These are phyloP conservation scores for Syzygium aqueum DNA, from an alignment of 345 rosid genomes.

Conservation along the genomic window DNA sequence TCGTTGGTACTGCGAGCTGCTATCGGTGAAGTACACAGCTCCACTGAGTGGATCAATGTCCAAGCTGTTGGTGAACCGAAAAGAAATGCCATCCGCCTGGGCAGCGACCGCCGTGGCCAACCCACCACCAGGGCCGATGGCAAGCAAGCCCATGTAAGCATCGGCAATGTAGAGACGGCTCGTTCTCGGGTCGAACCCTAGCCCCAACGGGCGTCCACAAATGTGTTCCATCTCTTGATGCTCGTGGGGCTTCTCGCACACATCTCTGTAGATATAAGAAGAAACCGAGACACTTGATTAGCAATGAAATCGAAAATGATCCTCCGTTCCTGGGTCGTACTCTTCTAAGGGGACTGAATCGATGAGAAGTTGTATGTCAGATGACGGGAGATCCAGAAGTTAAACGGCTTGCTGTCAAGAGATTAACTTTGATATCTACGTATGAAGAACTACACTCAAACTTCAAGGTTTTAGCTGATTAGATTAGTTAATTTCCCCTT, in stretches of 20 bases:
- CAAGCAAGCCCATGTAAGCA: constrained; percentile 29
- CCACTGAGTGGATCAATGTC: constrained; percentile 21
- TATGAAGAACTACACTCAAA: too few relatives aligned
- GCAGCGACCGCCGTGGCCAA: constrained; percentile 3
- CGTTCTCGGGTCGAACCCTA: constrained; percentile 10
- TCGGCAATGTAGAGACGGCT: constrained; percentile 44
- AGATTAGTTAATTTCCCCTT: too few relatives aligned
- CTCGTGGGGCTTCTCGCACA: constrained; percentile 14
- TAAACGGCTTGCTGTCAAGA: too few relatives aligned
- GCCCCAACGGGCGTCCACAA: constrained; percentile 38
- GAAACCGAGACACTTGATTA: neutral
- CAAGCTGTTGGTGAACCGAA: constrained; percentile 21
- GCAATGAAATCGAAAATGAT: neutral
- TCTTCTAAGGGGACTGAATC: too few relatives aligned
- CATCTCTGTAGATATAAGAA: neutral
- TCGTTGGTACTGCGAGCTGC: constrained; percentile 20
- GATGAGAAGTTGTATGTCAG: too few relatives aligned
- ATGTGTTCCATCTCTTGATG: constrained; percentile 13
- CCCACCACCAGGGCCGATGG: constrained; percentile 29
- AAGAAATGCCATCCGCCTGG: constrained; percentile 11
- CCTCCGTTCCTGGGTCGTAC: neutral
- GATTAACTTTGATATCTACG: too few relatives aligned
- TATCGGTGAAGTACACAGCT: constrained; percentile 29
- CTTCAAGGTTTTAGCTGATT: too few relatives aligned
- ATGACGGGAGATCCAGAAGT: too few relatives aligned